Conservation (phyloP, 2,329 filamentous ascomycete species). For the Aspergillus sp. region DNA sequence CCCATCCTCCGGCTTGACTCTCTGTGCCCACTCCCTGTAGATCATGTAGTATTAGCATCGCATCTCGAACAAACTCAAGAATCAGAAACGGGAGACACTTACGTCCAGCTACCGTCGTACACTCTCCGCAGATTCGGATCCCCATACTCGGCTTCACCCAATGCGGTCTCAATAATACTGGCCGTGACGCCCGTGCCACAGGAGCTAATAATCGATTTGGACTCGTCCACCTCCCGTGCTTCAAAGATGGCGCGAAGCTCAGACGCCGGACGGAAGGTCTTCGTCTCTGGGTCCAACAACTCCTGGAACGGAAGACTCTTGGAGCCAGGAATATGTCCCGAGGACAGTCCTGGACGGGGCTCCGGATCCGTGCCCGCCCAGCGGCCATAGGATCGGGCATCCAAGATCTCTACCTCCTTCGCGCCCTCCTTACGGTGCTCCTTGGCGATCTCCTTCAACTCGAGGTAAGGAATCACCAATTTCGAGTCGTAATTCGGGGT, state of each 20-base stretch:
- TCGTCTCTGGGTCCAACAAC: constrained; percentile 78
- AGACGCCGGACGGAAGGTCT: constrained; percentile 70
- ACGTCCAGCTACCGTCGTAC: constrained; percentile 99
- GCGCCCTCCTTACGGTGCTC: constrained; percentile 79
- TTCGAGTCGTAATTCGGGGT: constrained; percentile 57
- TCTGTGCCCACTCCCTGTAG: constrained; percentile 51
- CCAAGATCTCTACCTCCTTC: constrained; percentile 82
- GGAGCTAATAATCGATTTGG: constrained; percentile 78
- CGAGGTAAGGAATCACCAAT: constrained; percentile 77
- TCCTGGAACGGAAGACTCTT: constrained; percentile 77
- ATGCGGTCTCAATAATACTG: constrained; percentile 81
- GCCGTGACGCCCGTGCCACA: constrained; percentile 96
- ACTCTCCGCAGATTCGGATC: constrained; percentile 66
- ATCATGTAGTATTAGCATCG: not conserved
- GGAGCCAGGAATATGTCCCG: constrained; percentile 88
- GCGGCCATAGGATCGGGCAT: constrained; percentile 76
- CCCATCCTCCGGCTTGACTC: constrained; percentile 45
- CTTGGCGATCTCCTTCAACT: constrained; percentile 73
- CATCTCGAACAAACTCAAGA: not conserved
- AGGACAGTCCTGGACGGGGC: constrained; percentile 79
- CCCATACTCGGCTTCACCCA: constrained; percentile 75
- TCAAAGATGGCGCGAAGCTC: constrained; percentile 75
- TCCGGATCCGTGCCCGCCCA: constrained; percentile 84
- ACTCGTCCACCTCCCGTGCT: constrained; percentile 74
- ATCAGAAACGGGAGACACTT: constrained; percentile 47